Evolutionary conservation across 441 rosid species (phyloP).

Genomic region (Isatis lusitanica): DNA sequence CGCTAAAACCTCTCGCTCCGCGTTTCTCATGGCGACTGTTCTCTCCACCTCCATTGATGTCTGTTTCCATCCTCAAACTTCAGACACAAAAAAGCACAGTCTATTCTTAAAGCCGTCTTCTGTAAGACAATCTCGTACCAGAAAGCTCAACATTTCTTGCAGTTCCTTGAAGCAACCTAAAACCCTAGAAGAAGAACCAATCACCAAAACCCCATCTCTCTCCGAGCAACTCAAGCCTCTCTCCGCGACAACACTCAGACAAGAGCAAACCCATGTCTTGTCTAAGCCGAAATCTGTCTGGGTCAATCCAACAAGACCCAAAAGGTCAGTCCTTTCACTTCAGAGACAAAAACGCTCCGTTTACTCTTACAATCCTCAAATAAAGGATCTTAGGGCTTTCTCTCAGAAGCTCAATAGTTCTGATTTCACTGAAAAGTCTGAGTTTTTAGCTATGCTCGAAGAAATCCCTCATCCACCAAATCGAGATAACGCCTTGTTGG

Average conservation of each 20-base stretch:
- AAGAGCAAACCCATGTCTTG: constrained; percentile 48
- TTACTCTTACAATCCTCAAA: constrained; percentile 65
- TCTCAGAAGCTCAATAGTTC: constrained; percentile 69
- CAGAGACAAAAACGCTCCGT: constrained; percentile 74
- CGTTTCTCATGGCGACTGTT: constrained; percentile 59
- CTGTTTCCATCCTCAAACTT: constrained; percentile 39
- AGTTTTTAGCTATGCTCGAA: constrained; percentile 47
- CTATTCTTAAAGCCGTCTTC: constrained; percentile 40
- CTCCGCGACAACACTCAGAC: constrained; percentile 61
- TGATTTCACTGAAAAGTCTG: constrained; percentile 45
- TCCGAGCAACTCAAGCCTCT: constrained; percentile 87
- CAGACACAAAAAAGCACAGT: constrained; percentile 44
- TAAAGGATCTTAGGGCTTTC: constrained; percentile 63
- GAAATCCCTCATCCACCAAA: constrained; percentile 60
- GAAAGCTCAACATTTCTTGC: constrained; percentile 52
- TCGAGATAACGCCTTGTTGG: constrained; percentile 66
- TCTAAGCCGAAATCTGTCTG: constrained; percentile 82
- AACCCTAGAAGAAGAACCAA: constrained; percentile 45
- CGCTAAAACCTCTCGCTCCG: constrained; percentile 17
- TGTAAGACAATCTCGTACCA: constrained; percentile 34
- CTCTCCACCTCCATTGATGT: constrained; percentile 65
- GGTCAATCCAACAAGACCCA: constrained; percentile 87
- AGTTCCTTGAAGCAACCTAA: constrained; percentile 47
- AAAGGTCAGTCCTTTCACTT: constrained; percentile 79
- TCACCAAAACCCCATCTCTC: constrained; percentile 56